These are phyloP conservation scores for Thraustotheca clavata DNA, from an alignment of 352 stramenopile genomes.

Conservation along the genomic window DNA sequence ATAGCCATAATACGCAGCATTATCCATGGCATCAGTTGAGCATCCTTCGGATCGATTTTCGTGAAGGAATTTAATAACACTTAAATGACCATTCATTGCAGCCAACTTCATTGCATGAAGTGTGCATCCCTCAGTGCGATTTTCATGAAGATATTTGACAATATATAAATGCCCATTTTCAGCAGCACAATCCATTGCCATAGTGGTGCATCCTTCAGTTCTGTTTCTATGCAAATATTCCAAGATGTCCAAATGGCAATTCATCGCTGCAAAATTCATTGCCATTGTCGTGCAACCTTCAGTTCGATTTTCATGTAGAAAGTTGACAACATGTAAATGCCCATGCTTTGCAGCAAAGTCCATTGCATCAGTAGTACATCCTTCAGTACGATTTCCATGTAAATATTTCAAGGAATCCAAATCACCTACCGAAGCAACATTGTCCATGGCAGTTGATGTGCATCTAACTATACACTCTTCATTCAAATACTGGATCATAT, in stretches of 20 bases:
- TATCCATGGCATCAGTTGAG: constrained; percentile 22
- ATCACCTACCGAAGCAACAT: no score
- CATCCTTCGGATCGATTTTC: constrained; percentile 24
- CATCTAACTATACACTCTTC: no score
- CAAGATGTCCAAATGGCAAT: constrained; percentile 14
- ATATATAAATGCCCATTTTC: background rate
- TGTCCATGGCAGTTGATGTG: no score
- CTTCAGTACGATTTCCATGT: no score
- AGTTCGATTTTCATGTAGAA: background rate
- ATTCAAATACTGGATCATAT: no score
- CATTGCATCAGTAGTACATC: no score
- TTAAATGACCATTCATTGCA: constrained; percentile 9
- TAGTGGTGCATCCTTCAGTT: background rate
- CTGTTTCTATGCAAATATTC: background rate
- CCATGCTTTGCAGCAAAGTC: background rate
- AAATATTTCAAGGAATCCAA: no score
- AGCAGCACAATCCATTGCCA: background rate
- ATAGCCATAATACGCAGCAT: constrained; percentile 27
- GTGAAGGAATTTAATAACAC: constrained; percentile 21
- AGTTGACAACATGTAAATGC: background rate
- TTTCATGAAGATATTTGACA: background rate
- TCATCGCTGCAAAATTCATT: background rate
- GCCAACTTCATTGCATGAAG: constrained; percentile 21
- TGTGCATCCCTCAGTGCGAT: background rate
- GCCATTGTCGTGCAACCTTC: background rate